Base-by-base conservation (phyloP, 1,139 yeast genomes). In the Debaryomyces sp. region DNA sequence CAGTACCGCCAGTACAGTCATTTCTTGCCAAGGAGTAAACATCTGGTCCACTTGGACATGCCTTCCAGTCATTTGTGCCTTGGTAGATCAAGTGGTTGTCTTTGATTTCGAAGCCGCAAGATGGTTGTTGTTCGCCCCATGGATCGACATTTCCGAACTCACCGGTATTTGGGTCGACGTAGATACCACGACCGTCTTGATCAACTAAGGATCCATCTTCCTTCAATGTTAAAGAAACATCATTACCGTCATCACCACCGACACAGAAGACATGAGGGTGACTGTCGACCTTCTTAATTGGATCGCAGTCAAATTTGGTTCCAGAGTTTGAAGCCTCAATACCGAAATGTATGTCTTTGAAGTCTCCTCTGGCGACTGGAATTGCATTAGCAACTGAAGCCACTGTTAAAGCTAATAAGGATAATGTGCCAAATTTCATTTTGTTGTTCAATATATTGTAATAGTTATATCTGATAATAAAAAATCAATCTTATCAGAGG, bases 231-330 rank as follows among this genome's bases (percentile, higher is more conserved):
- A 68, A 59, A 12, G 49, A 47, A 36, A 64, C 55, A 41, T 54
- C 63, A 6, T 53, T 46, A 15, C 72, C 73, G n/a, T 61, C 65
- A 35, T 47, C 34, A 3, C 71, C 72, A 17, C 71, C 72, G 33
- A 68, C 71, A 9, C 67, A 54, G 53, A 68, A 67, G 7, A 66
- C 71, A 36, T 65, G 70, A 10, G 63, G 62, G 56, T 67, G 70
- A 5, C 61, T 52, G 9, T 51, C 55, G 15, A 62, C 71, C 56
- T 64, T 64, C 52, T 60, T 66, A 56, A 67, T 63, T 3, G 61
- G 27, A 15, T 40, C 38, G 30, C 22, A 30, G 30, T 41, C 43
- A 57, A 51, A 78, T 65, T 56, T 77, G 68, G 45, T 58, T 58
- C 40, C 45, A 6, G 56, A 63, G 59, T 71, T 66, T 50, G 56